Percentiles rank a stretch among this genome's conserved stretches.
Conservation (phyloP, 805 yeast genomes). For the Starmerella floris region DNA sequence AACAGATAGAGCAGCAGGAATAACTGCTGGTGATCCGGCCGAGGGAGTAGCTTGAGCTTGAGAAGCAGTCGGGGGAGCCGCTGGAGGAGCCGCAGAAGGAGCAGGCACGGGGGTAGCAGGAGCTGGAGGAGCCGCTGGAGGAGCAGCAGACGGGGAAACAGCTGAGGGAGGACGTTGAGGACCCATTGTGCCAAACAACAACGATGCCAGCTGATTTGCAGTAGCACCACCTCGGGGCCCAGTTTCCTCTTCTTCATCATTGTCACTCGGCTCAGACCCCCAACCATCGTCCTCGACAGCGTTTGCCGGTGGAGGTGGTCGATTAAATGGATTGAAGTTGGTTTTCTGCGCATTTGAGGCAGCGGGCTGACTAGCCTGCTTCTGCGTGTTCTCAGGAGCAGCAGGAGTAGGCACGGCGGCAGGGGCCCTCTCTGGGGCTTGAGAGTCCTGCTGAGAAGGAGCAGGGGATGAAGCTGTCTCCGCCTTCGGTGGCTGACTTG, state of each 20-base stretch:
- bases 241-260: conserved; percentile 24
- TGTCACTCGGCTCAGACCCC: conserved; percentile 25
- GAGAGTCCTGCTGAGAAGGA: not conserved
- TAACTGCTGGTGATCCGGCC: conserved; percentile 22
- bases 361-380: conserved; percentile 8
- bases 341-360: conserved; percentile 10
- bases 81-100: conserved; percentile 11
- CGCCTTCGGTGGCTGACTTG: not conserved
- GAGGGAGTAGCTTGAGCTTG: conserved; percentile 20
- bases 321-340: conserved; percentile 14
- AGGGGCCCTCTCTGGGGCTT: not conserved
- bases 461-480: not conserved
- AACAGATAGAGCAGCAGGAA: conserved; percentile 26
- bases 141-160: conserved; percentile 7
- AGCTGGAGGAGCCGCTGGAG: conserved; percentile 12
- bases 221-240: conserved; percentile 27
- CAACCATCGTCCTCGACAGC: conserved; percentile 23
- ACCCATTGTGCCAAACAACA: conserved; percentile 34
- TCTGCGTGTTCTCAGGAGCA: conserved; percentile 2
- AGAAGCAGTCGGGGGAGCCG: conserved; percentile 11
- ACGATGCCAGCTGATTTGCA: conserved; percentile 32
- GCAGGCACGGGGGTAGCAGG: conserved; percentile 19
- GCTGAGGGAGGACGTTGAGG: conserved; percentile 16
- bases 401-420: conserved; percentile 9
- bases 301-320: conserved; percentile 12